These are phyloP conservation scores for Syncephalis fuscata DNA, from an alignment of 371 early-diverging fungal genomes.

Conservation along the genomic window DNA sequence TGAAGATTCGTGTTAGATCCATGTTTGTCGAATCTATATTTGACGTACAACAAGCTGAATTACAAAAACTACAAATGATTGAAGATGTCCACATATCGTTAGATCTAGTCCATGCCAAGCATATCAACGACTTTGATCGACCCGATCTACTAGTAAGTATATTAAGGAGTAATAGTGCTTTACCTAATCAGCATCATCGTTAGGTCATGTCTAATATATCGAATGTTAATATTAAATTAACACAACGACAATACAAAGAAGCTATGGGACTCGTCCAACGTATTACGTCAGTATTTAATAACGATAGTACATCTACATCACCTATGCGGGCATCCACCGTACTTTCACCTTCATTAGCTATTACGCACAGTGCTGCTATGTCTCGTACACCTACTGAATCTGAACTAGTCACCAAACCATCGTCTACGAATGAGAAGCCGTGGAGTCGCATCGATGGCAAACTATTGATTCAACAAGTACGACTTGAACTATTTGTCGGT, in stretches of 20 bases:
- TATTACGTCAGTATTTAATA: no score
- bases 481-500: conserved; percentile 47
- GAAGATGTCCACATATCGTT: conserved; percentile 65
- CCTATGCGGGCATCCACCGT: no score
- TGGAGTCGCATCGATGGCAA: conserved; percentile 19
- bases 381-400: no score
- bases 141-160: conserved; percentile 12
- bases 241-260: conserved; percentile 9
- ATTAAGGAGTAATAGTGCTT: neutral
- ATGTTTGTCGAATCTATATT: conserved; percentile 48
- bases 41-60: neutral
- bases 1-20: conserved; percentile 26
- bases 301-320: neutral
- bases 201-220: conserved; percentile 5
- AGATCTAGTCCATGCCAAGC: conserved; percentile 24
- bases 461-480: conserved; percentile 25
- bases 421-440: conserved; percentile 6
- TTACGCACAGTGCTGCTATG: no score
- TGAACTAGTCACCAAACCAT: no score
- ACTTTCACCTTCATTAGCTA: no score
- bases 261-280: no score
- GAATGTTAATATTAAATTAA: conserved; percentile 9
- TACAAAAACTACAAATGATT: conserved; percentile 48
- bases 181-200: no score
- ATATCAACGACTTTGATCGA: conserved; percentile 15